Percentiles rank a stretch among this genome's conserved stretches.
phyloP scores from a whole-genome alignment of 257 asterid species.

The Solanum appendiculatum region DNA sequence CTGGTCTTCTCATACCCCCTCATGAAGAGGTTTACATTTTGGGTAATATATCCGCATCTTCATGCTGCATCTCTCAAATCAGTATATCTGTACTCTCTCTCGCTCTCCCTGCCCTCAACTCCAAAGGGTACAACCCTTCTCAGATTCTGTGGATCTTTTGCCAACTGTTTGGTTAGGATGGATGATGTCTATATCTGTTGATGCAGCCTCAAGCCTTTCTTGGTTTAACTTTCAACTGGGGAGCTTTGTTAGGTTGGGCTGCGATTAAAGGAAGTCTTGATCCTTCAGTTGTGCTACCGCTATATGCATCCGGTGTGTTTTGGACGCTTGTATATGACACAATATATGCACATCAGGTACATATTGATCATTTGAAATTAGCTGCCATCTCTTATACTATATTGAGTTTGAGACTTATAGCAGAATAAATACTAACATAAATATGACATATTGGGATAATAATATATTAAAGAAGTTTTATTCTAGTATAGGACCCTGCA shows the following conservation, averaged over 20 bases:
- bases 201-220: conserved; percentile 97
- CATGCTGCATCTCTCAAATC: not conserved
- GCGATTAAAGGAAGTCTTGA: conserved; percentile 72
- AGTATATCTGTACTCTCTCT: not conserved
- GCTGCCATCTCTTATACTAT: not conserved
- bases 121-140: not conserved
- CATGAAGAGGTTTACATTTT: conserved; percentile 80
- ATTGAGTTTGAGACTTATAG: not conserved
- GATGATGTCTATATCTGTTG: conserved; percentile 5
- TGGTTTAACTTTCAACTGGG: conserved; percentile 79
- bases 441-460: not conserved
- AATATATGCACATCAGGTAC: conserved; percentile 94
- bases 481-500: not conserved
- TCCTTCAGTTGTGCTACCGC: conserved; percentile 63
- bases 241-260: conserved; percentile 90
- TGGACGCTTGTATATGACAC: conserved; percentile 83
- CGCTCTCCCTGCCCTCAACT: not conserved
- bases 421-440: not conserved
- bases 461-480: not conserved
- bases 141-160: not conserved
- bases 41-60: conserved; percentile 40
- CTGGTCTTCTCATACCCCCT: conserved; percentile 77
- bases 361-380: not conserved
- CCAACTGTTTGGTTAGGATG: not conserved
- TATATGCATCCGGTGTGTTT: conserved; percentile 55